Percentiles rank a stretch among this genome's conserved stretches.
phyloP scores from a whole-genome alignment of 2,329 filamentous ascomycete species.

The Venturia oleaginea region DNA sequence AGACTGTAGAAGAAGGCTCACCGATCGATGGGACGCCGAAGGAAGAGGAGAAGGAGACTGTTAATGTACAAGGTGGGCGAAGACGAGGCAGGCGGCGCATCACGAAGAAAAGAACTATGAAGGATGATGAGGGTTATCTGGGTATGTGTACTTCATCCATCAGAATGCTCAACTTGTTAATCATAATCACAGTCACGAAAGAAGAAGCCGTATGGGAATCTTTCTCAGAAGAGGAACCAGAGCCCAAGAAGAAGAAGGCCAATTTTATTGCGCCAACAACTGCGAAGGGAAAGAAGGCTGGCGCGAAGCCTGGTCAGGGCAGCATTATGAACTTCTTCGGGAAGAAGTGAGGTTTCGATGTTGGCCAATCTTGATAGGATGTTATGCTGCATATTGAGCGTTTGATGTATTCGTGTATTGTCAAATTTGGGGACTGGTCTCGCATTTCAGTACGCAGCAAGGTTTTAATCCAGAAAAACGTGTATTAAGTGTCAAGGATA shows the following conservation, averaged over 20 bases:
- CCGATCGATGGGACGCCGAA: slow-evolving; percentile 18
- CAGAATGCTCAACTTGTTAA: neutral
- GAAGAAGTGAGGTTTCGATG: slow-evolving; percentile 52
- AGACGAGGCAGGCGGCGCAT: slow-evolving; percentile 69
- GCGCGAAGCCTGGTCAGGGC: slow-evolving; percentile 51
- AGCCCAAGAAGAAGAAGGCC: slow-evolving; percentile 45
- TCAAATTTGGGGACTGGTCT: too few species aligned
- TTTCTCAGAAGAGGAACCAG: slow-evolving; percentile 81
- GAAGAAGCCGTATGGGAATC: slow-evolving; percentile 84
- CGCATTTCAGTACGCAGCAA: too few species aligned
- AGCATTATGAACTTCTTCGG: slow-evolving; percentile 89
- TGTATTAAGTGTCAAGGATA: too few species aligned
- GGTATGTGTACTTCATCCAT: slow-evolving; percentile 42
- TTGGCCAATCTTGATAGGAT: neutral
- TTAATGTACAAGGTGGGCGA: slow-evolving; percentile 53
- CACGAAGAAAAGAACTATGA: slow-evolving; percentile 77
- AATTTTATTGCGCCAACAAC: slow-evolving; percentile 26
- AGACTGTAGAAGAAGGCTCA: slow-evolving; percentile 36
- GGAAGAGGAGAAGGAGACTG: slow-evolving; percentile 28
- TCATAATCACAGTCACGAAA: slow-evolving; percentile 58
- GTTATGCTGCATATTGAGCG: slow-evolving; percentile 3
- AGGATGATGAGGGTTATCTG: slow-evolving; percentile 84
- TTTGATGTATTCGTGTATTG: neutral
- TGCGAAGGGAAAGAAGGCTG: slow-evolving; percentile 45
- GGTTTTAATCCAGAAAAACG: too few species aligned